Conservation (phyloP, 495 filamentous ascomycete genomes). For the Tetracladium setigerum region DNA sequence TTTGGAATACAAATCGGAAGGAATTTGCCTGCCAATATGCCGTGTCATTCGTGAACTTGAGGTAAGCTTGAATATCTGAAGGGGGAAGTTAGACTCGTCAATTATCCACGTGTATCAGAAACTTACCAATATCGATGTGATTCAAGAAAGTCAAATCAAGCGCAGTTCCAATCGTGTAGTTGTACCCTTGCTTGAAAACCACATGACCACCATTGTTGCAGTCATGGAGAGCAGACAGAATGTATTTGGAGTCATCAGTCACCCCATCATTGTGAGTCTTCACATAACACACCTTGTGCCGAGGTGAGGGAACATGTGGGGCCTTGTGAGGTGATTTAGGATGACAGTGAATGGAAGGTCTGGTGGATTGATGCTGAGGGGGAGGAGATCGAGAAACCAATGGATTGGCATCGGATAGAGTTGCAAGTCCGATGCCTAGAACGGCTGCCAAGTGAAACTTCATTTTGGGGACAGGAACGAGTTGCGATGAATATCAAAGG, state of each 20-base stretch:
- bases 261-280: constrained; percentile 32
- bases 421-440: constrained; percentile 9
- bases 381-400: background rate
- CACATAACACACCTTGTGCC: constrained; percentile 26
- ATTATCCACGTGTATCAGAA: background rate
- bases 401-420: constrained; percentile 11
- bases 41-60: constrained; percentile 57
- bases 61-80: constrained; percentile 43
- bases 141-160: constrained; percentile 57
- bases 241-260: constrained; percentile 49
- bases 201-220: constrained; percentile 64
- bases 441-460: constrained; percentile 7
- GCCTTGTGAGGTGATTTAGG: constrained; percentile 22
- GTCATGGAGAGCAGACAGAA: constrained; percentile 48
- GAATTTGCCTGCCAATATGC: constrained; percentile 57
- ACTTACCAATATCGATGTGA: constrained; percentile 48
- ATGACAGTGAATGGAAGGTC: constrained; percentile 20
- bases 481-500: too few relatives aligned
- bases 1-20: constrained; percentile 56
- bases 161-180: constrained; percentile 57
- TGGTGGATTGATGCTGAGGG: constrained; percentile 17
- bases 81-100: constrained; percentile 14
- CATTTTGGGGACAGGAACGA: constrained; percentile 17
- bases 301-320: constrained; percentile 16
- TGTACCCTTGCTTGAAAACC: constrained; percentile 45